Percentiles rank a stretch among this genome's conserved stretches.
Conservation (phyloP, 1,284 basidiomycete genomes). For the Abortiporus biennis region DNA sequence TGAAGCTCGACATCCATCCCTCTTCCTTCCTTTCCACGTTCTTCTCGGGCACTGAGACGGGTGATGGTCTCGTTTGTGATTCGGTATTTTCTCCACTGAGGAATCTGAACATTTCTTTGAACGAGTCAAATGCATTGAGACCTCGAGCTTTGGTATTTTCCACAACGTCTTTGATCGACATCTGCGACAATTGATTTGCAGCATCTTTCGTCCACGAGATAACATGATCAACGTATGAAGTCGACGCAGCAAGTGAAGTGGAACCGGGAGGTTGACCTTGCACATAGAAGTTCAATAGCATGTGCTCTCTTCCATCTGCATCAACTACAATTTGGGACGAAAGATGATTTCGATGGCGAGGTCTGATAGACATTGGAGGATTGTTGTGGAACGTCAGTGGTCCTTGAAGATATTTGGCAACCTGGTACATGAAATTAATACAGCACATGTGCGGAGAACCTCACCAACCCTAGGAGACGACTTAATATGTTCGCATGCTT, state of each 20-base stretch:
- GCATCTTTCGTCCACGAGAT: slow-evolving; percentile 37
- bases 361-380: slow-evolving; percentile 61
- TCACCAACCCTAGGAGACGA: slow-evolving; percentile 57
- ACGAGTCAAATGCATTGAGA: slow-evolving; percentile 35
- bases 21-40: slow-evolving; percentile 31
- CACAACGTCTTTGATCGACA: slow-evolving; percentile 49
- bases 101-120: slow-evolving; percentile 58
- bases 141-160: slow-evolving; percentile 38
- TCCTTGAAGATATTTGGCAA: slow-evolving; percentile 57
- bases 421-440: slow-evolving; percentile 30
- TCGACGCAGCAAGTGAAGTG: slow-evolving; percentile 28
- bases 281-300: slow-evolving; percentile 76
- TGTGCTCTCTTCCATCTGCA: slow-evolving; percentile 66
- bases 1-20: slow-evolving; percentile 45
- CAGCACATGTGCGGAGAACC: not conserved
- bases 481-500: slow-evolving; percentile 82
- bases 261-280: slow-evolving; percentile 43
- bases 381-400: slow-evolving; percentile 73
- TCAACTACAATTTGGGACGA: slow-evolving; percentile 70
- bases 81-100: slow-evolving; percentile 63
- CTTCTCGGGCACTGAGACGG: slow-evolving; percentile 29
- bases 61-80: too few relatives aligned
- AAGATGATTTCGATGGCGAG: slow-evolving; percentile 74
- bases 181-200: slow-evolving; percentile 34
- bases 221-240: slow-evolving; percentile 25